Evolutionary conservation across 2,329 filamentous ascomycete genomes (phyloP).

Genomic region (Pseudocercospora vitis): DNA sequence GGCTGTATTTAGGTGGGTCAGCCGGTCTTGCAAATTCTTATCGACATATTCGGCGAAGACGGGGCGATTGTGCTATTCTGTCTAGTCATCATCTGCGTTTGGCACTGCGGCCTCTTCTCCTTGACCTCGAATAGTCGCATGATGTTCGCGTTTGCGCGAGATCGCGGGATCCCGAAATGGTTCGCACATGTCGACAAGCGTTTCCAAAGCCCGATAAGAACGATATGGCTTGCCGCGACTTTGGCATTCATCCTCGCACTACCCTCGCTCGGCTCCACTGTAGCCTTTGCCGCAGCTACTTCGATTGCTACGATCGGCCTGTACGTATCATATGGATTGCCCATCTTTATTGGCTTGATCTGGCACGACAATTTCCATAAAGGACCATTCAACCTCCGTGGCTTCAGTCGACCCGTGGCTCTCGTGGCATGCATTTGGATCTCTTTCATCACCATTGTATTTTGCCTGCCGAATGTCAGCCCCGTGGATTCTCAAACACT

Average conservation of each 20-base stretch:
- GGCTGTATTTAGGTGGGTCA: too few relatives aligned
- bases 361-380: constrained; percentile 55
- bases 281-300: constrained; percentile 60
- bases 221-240: constrained; percentile 57
- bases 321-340: constrained; percentile 60
- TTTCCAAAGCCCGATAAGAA: constrained; percentile 53
- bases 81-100: constrained; percentile 60
- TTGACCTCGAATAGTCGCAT: constrained; percentile 59
- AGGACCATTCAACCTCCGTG: constrained; percentile 57
- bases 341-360: constrained; percentile 56
- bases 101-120: constrained; percentile 61
- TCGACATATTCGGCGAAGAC: constrained; percentile 57
- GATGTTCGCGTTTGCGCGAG: constrained; percentile 60
- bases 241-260: constrained; percentile 58
- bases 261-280: constrained; percentile 55
- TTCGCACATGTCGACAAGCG: constrained; percentile 56
- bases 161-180: constrained; percentile 56
- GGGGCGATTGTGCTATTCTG: constrained; percentile 58
- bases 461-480: constrained; percentile 58
- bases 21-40: constrained; percentile 59
- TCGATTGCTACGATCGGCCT: constrained; percentile 61
- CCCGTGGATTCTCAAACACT: constrained; percentile 58
- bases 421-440: constrained; percentile 55
- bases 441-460: constrained; percentile 56
- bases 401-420: constrained; percentile 51